These are phyloP conservation scores for Lodderomyces parapsilosis DNA, from an alignment of 1,139 yeast species.

Conservation along the genomic window DNA sequence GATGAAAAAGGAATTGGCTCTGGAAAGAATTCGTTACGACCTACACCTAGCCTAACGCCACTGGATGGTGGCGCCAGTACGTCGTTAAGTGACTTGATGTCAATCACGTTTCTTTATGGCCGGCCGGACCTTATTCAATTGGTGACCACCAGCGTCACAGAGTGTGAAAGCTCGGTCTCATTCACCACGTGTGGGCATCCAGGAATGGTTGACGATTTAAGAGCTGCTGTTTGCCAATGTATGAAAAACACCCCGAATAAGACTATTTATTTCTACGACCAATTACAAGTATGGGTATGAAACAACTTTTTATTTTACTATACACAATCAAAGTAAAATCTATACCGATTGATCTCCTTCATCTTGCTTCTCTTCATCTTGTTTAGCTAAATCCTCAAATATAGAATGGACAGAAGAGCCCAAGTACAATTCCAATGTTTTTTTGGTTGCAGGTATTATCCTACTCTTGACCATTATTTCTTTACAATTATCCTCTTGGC, in stretches of 20 bases:
- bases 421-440: constrained; percentile 58
- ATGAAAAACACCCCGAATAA: constrained; percentile 18
- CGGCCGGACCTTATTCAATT: constrained; percentile 31
- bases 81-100: background rate
- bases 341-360: too few relatives aligned
- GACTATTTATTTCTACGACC: constrained; percentile 11
- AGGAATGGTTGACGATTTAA: constrained; percentile 48
- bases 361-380: background rate
- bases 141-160: constrained; percentile 26
- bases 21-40: background rate
- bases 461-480: constrained; percentile 60
- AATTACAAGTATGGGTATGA: constrained; percentile 10
- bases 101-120: constrained; percentile 29
- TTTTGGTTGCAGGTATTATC: constrained; percentile 65
- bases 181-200: constrained; percentile 56
- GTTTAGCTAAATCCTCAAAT: constrained; percentile 29
- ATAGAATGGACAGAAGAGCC: constrained; percentile 64
- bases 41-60: background rate
- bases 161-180: constrained; percentile 35
- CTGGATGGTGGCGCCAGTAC: background rate
- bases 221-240: constrained; percentile 31
- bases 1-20: background rate
- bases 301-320: background rate
- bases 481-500: constrained; percentile 20
- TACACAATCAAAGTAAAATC: too few relatives aligned